phyloP scores from a whole-genome alignment of 768 basidiomycete species.

The Mycena capillaripes region DNA sequence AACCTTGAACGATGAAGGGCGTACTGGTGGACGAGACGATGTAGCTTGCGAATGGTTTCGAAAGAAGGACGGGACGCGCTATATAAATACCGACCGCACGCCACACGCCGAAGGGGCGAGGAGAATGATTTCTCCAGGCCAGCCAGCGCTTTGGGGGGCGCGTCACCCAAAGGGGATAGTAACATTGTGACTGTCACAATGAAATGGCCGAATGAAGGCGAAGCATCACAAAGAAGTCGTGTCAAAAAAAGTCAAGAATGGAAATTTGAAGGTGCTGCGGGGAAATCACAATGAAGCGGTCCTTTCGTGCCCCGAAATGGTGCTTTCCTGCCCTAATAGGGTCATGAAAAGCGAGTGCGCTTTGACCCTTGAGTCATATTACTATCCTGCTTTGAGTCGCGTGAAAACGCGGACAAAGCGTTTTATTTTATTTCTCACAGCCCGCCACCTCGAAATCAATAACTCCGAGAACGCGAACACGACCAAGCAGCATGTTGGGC shows the following conservation, averaged over 20 bases:
- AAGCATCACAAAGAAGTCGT: background rate
- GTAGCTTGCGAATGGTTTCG: constrained; percentile 4
- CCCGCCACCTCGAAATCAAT: constrained; percentile 21
- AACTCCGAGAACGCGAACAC: constrained; percentile 25
- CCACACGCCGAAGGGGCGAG: constrained; percentile 31
- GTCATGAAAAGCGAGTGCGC: constrained; percentile 2
- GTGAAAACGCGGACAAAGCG: constrained; percentile 19
- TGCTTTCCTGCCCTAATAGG: background rate
- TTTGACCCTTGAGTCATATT: constrained; percentile 13
- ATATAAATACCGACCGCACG: constrained; percentile 26
- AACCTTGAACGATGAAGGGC: background rate
- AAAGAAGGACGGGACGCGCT: constrained; percentile 18
- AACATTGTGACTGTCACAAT: no score
- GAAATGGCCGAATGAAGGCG: background rate
- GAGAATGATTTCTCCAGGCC: no score
- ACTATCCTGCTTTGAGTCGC: background rate
- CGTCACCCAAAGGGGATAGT: no score
- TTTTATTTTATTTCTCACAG: constrained; percentile 24
- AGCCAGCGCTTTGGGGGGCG: no score
- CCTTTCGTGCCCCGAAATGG: no score
- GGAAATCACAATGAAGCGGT: no score
- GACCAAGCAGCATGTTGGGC: constrained; percentile 14
- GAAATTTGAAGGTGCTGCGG: background rate
- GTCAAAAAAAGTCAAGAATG: no score
- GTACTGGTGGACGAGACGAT: constrained; percentile 10